Evolutionary conservation across 805 yeast species (phyloP), one percentile per base, ranked within the genome.

Genomic region (Scheffersomyces amazonensis): DNA sequence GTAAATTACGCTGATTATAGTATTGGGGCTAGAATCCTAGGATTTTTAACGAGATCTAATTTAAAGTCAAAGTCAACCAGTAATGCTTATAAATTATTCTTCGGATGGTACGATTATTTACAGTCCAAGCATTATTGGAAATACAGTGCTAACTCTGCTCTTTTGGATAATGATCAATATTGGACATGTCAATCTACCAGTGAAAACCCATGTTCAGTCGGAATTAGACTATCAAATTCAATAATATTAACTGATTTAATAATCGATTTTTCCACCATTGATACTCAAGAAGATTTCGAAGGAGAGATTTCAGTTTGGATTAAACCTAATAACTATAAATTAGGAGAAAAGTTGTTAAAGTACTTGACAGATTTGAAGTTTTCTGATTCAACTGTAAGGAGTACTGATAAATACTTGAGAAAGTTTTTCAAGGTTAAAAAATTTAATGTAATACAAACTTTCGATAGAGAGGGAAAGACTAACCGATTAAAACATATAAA

Each of bases 91-190:
- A 60, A 50, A 32, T 11, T 65, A 4, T 53, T 66, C 13, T 43
- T 62, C 19, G 74, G 75, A 1, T 68, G 73, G 73, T 67, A 57
- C 40, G 69, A 66, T 42, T 64, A 56, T 44, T 42, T 64, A 9
- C 55, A 7, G 44, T 49, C 16, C 52, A 47, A n/a, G 48, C 58
- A 44, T 7, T 36, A 49, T 18, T 46, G 62, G 59, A 55, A 60
- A 34, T 59, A 37, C 36, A 66, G 69, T 44, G 75, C 73, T 10
- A 69, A 68, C 45, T 66, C 62, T 38, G 51, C 58, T 2, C 44
- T 69, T 16, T 42, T 61, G 5, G 70, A 69, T 37, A 62, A 62
- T 6, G 67, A 59, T 1, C 38, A 44, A 9, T 40, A 40, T 29
- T 69, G 73, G 74, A 51, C 52, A 23, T 64, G 72, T 45, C 52